Conservation (phyloP, 345 rosid species). For the Pistacia atlantica region DNA sequence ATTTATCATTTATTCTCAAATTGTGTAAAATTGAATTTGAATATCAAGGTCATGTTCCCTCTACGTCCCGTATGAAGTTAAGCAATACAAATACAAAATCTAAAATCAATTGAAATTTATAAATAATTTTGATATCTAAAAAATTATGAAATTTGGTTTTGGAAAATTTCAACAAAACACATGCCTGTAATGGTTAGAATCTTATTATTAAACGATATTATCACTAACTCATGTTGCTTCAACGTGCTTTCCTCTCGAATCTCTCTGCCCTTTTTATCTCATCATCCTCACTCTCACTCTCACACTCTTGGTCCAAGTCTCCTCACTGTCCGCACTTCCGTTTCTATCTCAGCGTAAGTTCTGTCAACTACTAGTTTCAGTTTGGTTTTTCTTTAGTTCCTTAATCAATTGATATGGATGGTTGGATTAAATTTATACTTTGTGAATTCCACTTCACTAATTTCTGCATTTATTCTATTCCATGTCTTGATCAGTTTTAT, state of each 20-base stretch:
- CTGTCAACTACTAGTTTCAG: background rate
- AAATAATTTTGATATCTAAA: too few species aligned
- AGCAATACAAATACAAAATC: too few species aligned
- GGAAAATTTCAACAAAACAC: too few species aligned
- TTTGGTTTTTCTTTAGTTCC: background rate
- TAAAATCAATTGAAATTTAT: too few species aligned
- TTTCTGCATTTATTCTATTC: background rate
- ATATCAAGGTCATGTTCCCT: too few species aligned
- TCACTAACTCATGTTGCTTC: constrained; percentile 24
- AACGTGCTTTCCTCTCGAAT: constrained; percentile 19
- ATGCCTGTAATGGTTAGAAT: too few species aligned
- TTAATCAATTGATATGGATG: background rate
- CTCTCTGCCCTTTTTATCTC: constrained; percentile 5
- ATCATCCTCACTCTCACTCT: constrained; percentile 11
- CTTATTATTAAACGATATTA: constrained; percentile 16
- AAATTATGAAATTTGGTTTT: too few species aligned
- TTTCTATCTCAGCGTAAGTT: constrained; percentile 37
- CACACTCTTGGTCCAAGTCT: background rate
- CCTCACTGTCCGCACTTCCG: constrained; percentile 6
- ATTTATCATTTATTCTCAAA: too few species aligned
- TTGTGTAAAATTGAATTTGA: too few species aligned
- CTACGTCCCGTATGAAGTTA: too few species aligned
- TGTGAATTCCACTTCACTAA: background rate
- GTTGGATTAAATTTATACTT: background rate
- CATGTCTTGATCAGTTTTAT: background rate